Evolutionary conservation across 1,139 yeast species (phyloP), one percentile per base, ranked within the genome.

Genomic region (Sugiyamaella grinbergsii): DNA sequence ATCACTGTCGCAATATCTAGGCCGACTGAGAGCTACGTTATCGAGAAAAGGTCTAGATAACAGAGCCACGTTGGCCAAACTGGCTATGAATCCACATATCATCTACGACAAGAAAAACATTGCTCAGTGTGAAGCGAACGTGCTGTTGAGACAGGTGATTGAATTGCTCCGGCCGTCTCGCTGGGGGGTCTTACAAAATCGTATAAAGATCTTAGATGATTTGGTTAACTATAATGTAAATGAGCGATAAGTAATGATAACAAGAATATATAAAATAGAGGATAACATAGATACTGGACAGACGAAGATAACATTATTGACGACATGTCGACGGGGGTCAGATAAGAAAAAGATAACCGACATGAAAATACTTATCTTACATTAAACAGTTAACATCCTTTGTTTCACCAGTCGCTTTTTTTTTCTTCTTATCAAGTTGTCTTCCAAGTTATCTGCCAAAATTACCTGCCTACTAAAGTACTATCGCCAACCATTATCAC

Each of bases 111-210:
- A 37, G 19, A 31, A 24, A 7, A 52, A 42, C 29, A 42, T 54
- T 15, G 47, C 24, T 11, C 26, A 23, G 4, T 59, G 61, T 45
- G 63, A 59, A 19, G 63, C 62, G 13, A 59, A 60, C 34, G 48
- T 55, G 2, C 50, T 61, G 26, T 49, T 61, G 5, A 43, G 34
- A 37, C 55, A 57, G 22, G 55, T 58, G 4, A 34, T 54, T n/a
- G 50, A 51, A 5, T 33, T 60, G 15, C 47, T 61, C 23, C 43
- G 38, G 41, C 54, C 57, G 11, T 57, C 59, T 26, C 51, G 57
- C 20, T 61, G 64, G 64, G 60, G 62, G 6, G 55, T 60, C 23
- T 47, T 58, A 51, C 54, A 49, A 48, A 49, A 34, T 38, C 28
- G 52, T 8, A 24, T 44, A 26, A 26, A 22, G 28, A 34, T 43